A percentile compares a stretch with the other conserved stretches of the same genome.
Conservation (phyloP, 2,329 filamentous ascomycete genomes). For the Stemphylium lycopersici region DNA sequence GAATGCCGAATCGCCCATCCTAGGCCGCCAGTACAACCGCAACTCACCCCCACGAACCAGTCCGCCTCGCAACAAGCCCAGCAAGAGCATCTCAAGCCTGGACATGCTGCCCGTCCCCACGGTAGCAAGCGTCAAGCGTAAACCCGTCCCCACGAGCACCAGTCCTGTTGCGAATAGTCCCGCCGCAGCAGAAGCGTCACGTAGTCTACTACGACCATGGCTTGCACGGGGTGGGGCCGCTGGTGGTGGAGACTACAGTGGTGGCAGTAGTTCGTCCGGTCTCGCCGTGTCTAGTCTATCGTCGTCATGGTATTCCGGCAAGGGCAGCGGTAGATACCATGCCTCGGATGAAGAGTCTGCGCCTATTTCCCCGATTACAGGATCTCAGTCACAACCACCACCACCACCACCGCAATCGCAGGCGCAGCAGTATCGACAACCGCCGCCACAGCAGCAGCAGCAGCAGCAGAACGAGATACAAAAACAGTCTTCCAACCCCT, state of each 20-base stretch:
- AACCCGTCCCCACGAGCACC: slow-evolving; percentile 22
- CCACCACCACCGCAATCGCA: no score
- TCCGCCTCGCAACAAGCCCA: neutral
- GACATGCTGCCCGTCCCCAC: slow-evolving; percentile 23
- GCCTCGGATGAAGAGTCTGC: slow-evolving; percentile 12
- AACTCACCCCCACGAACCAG: neutral
- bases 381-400: neutral
- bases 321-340: slow-evolving; percentile 5
- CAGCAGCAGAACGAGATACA: neutral
- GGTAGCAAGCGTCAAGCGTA: slow-evolving; percentile 32
- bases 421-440: neutral
- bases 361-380: no score
- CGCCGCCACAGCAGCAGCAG: slow-evolving; percentile 2
- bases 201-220: slow-evolving; percentile 30
- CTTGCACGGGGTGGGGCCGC: slow-evolving; percentile 9
- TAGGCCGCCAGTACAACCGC: slow-evolving; percentile 16
- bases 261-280: slow-evolving; percentile 31
- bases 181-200: slow-evolving; percentile 28
- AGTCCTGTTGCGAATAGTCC: neutral
- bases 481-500: slow-evolving; percentile 26
- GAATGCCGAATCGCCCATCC: slow-evolving; percentile 26
- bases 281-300: slow-evolving; percentile 22
- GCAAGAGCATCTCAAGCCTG: slow-evolving; percentile 4
- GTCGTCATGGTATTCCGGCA: slow-evolving; percentile 12
- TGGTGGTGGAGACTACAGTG: slow-evolving; percentile 23